A percentile compares a stretch with the other conserved stretches of the same genome.
These are phyloP conservation scores for Mycosphaerelloides madeirae DNA, from an alignment of 2,329 filamentous ascomycete species.

Conservation along the genomic window DNA sequence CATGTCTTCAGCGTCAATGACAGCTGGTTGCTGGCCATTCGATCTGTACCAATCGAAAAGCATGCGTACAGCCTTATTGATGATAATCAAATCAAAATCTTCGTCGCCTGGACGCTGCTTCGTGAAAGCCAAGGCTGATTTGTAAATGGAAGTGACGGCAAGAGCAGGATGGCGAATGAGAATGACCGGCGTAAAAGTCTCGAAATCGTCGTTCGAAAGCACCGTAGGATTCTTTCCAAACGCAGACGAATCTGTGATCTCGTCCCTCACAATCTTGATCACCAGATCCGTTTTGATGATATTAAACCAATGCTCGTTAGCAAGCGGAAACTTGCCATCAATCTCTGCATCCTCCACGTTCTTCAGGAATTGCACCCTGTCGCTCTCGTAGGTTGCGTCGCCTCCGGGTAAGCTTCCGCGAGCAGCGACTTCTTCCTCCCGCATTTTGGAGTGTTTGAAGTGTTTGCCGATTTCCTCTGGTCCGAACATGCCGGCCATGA, in stretches of 20 bases:
- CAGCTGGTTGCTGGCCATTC: slow-evolving; percentile 1
- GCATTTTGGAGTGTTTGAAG: slow-evolving; percentile 2
- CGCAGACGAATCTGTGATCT: neutral
- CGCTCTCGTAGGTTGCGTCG: neutral
- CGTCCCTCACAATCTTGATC: neutral
- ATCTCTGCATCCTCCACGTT: neutral
- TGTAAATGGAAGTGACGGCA: slow-evolving; percentile 13
- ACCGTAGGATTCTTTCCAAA: slow-evolving; percentile 7
- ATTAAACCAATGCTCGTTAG: slow-evolving; percentile 6
- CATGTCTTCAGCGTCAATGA: slow-evolving; percentile 19
- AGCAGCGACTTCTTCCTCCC: slow-evolving; percentile 1
- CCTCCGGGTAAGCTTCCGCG: neutral
- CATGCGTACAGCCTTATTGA: slow-evolving; percentile 1
- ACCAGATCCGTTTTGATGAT: slow-evolving; percentile 1
- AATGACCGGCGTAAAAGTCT: slow-evolving; percentile 13
- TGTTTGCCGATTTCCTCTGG: slow-evolving; percentile 3
- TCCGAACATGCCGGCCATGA: slow-evolving; percentile 6
- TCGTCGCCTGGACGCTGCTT: slow-evolving; percentile 1
- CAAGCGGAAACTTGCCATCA: neutral
- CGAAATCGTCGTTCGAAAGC: slow-evolving; percentile 14
- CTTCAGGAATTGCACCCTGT: neutral
- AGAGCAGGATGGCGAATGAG: slow-evolving; percentile 20
- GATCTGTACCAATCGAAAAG: slow-evolving; percentile 9
- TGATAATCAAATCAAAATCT: slow-evolving; percentile 3
- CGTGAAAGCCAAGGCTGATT: slow-evolving; percentile 2